Evolutionary conservation across 306 rosid genomes (phyloP), one percentile per base, ranked within the genome.

Genomic region (Acmispon strigosus): DNA sequence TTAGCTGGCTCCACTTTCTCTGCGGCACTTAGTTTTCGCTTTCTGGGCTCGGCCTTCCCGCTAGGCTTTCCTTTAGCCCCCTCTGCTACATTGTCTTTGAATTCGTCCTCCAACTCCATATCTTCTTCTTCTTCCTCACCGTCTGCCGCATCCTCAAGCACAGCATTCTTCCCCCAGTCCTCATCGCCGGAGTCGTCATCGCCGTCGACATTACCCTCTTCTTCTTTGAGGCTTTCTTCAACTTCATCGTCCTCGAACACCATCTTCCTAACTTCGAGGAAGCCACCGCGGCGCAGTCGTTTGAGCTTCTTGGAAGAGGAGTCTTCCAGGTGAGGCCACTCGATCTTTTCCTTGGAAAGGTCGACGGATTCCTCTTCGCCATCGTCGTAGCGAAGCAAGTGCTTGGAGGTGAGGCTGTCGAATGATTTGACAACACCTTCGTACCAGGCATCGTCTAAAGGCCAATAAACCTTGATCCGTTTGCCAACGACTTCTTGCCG

Each of bases 391-490:
- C 59, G 70, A 51, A 94, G 73, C 63, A 84, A 44, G 80, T 91
- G 97, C 72, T 83, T 84, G 2, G 86, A 80, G 2, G 77, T 75
- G 3, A 43, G 24, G 14, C 48, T 66, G 45, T 86, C 82, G 19
- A 86, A 94, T 0, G 83, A 75, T 57, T 82, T 89, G 64, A 94
- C 86, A 14, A 18, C 13, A 6, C 98, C 98, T 80, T 87, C 86
- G 74, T 90, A 94, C 97, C 98, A 94, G 29, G 80, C 73, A 49
- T 86, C 54, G 60, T 90, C 98, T 71, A 86, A 34, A 17, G 98
- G 92, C 98, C 96, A 87, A 61, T 78, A 89, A 32, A 90, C 92
- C 85, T 71, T 94, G 58, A 94, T 63, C 82, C 85, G 83, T 85
- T 71, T 85, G 11, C 95, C 98, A 2, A 90, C 82, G 15, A 67